phyloP scores from a whole-genome alignment of 2,329 filamentous ascomycete species.

The Sordariomycetes sp. region DNA sequence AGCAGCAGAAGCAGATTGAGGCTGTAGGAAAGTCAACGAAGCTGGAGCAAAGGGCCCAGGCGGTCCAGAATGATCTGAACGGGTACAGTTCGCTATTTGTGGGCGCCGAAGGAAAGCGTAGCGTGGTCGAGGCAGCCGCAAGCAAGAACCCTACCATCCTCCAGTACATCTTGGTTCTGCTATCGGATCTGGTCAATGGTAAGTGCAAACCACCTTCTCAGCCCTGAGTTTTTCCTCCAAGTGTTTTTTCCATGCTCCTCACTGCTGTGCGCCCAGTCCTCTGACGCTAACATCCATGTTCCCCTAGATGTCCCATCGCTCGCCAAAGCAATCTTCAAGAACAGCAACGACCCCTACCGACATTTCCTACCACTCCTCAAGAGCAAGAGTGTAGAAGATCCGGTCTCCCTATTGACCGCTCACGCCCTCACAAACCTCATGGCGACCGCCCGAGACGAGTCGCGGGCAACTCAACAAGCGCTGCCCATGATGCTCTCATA shows the following conservation, averaged over 20 bases:
- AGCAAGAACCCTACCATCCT: conserved; percentile 86
- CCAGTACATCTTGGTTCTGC: conserved; percentile 87
- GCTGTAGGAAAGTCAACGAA: conserved; percentile 94
- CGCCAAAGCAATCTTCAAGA: conserved; percentile 65
- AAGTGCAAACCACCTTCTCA: conserved; percentile 15
- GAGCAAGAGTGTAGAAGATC: conserved; percentile 64
- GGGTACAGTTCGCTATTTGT: conserved; percentile 76
- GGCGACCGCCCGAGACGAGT: conserved; percentile 54
- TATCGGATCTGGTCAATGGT: conserved; percentile 84
- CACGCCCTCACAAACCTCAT: conserved; percentile 78
- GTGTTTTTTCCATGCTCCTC: background rate
- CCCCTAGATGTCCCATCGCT: conserved; percentile 69
- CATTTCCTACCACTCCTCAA: conserved; percentile 81
- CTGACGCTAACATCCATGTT: background rate
- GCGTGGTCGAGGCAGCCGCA: conserved; percentile 74
- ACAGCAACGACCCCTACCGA: conserved; percentile 69
- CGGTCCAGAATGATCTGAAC: conserved; percentile 69
- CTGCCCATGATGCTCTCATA: conserved; percentile 80
- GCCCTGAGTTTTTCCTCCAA: background rate
- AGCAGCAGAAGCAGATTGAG: conserved; percentile 90
- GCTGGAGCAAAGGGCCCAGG: conserved; percentile 70
- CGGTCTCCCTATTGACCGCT: conserved; percentile 82
- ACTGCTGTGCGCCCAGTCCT: background rate
- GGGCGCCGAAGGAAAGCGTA: conserved; percentile 58
- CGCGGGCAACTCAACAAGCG: conserved; percentile 60